phyloP scores from a whole-genome alignment of 345 rosid species.

The Toxicodendron radicans region DNA sequence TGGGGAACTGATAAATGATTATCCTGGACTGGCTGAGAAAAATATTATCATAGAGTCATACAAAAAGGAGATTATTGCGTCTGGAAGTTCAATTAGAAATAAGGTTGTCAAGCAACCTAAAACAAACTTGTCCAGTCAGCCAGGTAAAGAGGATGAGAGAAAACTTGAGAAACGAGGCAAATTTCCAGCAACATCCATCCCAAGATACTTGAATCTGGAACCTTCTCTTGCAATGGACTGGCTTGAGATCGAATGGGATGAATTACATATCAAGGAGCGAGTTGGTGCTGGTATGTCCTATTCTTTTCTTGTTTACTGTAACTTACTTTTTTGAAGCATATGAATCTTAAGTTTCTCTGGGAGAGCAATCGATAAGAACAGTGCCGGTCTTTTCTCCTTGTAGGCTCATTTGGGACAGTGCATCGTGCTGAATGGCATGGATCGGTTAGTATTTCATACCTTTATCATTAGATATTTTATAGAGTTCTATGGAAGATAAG shows the following conservation, averaged over 20 bases:
- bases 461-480: background rate
- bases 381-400: constrained; percentile 7
- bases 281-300: constrained; percentile 83
- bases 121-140: constrained; percentile 33
- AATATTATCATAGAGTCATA: constrained; percentile 24
- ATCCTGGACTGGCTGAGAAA: constrained; percentile 32
- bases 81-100: constrained; percentile 33
- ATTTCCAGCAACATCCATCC: constrained; percentile 41
- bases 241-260: constrained; percentile 95
- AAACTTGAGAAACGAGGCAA: constrained; percentile 38
- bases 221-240: constrained; percentile 98
- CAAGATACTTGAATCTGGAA: constrained; percentile 69
- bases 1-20: constrained; percentile 26
- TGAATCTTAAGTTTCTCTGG: background rate
- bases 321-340: background rate
- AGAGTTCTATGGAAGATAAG: background rate
- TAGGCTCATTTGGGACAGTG: constrained; percentile 97
- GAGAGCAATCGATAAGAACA: background rate
- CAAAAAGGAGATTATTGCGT: constrained; percentile 37
- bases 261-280: constrained; percentile 85
- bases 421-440: constrained; percentile 99
- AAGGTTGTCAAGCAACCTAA: constrained; percentile 34
- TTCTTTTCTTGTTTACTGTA: constrained; percentile 12
- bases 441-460: constrained; percentile 56
- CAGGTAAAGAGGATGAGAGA: constrained; percentile 41